phyloP scores from a whole-genome alignment of 106 monocot genomes.

The Cymbidium sinense region DNA sequence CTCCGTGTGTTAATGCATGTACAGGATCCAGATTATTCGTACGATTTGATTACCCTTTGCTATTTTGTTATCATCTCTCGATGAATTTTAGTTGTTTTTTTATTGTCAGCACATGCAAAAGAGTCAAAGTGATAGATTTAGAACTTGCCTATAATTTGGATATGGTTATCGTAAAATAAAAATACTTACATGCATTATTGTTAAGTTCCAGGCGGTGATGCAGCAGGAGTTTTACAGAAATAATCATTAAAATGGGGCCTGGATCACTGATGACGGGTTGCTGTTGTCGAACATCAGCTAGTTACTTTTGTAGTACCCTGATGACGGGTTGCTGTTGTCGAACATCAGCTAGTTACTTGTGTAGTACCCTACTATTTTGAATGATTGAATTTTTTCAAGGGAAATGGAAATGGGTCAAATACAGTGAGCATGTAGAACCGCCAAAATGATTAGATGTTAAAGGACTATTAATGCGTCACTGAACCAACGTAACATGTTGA shows the following conservation, averaged over 20 bases:
- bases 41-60: neutral
- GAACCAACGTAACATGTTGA: neutral
- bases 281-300: neutral
- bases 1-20: neutral
- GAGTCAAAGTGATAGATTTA: neutral
- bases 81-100: too few species aligned
- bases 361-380: neutral
- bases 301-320: neutral
- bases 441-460: neutral
- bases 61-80: too few species aligned
- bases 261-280: neutral
- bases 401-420: neutral
- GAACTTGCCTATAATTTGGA: neutral
- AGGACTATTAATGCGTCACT: neutral
- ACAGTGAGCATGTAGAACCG: neutral
- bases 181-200: too few species aligned
- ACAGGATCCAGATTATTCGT: neutral
- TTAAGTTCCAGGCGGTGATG: too few species aligned
- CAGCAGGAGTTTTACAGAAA: too few species aligned
- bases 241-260: neutral
- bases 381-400: neutral
- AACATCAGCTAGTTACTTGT: neutral
- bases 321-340: neutral
- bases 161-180: neutral
- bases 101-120: neutral